These are phyloP conservation scores for Solanum infundibuliforme DNA, from an alignment of 257 asterid species.

Conservation along the genomic window DNA sequence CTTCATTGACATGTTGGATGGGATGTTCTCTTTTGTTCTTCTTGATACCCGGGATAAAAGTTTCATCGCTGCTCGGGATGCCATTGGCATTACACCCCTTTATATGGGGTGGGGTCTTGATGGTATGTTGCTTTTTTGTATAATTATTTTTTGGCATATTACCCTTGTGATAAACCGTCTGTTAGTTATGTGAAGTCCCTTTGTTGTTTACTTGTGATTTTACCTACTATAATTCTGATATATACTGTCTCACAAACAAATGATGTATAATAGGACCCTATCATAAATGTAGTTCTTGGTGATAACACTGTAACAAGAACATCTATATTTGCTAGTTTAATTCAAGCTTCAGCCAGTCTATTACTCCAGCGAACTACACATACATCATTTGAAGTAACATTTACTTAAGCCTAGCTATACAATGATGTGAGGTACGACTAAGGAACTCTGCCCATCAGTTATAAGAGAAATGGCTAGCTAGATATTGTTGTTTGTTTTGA, in stretches of 20 bases:
- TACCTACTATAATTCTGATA: background rate
- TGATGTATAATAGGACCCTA: background rate
- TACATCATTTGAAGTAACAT: background rate
- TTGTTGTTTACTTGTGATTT: background rate
- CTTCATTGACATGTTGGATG: constrained; percentile 89
- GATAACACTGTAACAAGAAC: background rate
- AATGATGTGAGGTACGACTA: background rate
- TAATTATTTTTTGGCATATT: background rate
- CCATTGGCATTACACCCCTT: constrained; percentile 97
- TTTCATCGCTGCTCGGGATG: constrained; percentile 99
- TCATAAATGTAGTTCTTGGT: background rate
- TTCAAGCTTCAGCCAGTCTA: background rate
- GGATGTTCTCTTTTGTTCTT: constrained; percentile 98
- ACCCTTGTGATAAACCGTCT: background rate
- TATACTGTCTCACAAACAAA: background rate
- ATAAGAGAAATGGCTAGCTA: background rate
- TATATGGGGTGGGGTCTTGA: constrained; percentile 99
- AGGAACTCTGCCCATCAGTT: background rate
- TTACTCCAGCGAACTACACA: background rate
- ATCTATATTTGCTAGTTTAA: background rate
- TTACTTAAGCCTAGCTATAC: background rate
- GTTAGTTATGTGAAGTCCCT: background rate
- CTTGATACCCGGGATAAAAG: constrained; percentile 93
- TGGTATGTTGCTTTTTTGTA: constrained; percentile 35
- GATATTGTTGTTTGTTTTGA: background rate